Percentiles rank a stretch among this genome's conserved stretches.
These are phyloP conservation scores for Erodium moschatum DNA, from an alignment of 441 rosid species.

Conservation along the genomic window DNA sequence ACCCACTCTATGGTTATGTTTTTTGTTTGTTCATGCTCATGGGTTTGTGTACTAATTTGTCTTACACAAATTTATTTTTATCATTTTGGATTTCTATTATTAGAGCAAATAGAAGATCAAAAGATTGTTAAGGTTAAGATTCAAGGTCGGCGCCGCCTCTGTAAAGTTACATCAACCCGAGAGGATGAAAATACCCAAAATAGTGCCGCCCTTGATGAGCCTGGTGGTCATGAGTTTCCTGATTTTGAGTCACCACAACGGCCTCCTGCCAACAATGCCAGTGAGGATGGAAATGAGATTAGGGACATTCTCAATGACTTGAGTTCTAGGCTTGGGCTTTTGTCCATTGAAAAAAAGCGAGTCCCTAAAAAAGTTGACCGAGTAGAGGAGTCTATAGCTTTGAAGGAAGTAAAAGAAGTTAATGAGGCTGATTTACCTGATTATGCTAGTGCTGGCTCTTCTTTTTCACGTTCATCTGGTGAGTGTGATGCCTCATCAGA, in stretches of 20 bases:
- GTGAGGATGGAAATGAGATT: constrained; percentile 42
- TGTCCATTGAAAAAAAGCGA: constrained; percentile 60
- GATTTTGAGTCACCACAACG: constrained; percentile 69
- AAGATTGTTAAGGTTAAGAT: constrained; percentile 44
- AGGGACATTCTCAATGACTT: constrained; percentile 68
- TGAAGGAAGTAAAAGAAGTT: constrained; percentile 9
- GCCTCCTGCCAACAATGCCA: constrained; percentile 20
- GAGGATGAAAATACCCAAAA: constrained; percentile 26
- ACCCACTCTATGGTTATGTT: not conserved
- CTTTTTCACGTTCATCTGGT: constrained; percentile 33
- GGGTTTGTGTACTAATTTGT: not conserved
- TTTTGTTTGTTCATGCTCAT: not conserved
- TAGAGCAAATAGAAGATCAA: constrained; percentile 21
- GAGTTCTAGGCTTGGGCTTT: constrained; percentile 61
- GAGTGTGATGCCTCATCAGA: constrained; percentile 28
- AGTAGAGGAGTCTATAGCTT: constrained; percentile 14
- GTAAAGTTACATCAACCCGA: constrained; percentile 39
- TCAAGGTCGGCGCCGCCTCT: constrained; percentile 65
- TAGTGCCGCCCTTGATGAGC: constrained; percentile 23
- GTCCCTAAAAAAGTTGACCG: constrained; percentile 24
- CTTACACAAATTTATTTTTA: not conserved
- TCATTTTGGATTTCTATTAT: not conserved
- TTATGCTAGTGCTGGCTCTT: constrained; percentile 39
- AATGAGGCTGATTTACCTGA: constrained; percentile 22
- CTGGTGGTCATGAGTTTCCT: constrained; percentile 34